Evolutionary conservation across 495 filamentous ascomycete genomes (phyloP).

Genomic region (Aspergillus indologenus): DNA sequence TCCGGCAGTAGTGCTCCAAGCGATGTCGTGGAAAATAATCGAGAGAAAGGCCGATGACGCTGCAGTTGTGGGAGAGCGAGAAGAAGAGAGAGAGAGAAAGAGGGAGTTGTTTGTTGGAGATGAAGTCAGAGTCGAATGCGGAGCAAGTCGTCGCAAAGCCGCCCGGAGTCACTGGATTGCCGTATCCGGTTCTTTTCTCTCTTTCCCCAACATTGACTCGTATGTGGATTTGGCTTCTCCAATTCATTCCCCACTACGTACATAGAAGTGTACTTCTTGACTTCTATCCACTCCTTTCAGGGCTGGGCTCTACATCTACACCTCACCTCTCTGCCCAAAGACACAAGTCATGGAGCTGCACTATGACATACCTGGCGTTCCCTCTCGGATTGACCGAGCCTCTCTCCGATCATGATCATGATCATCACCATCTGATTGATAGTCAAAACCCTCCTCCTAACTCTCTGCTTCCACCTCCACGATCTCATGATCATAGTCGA

Average conservation of each 20-base stretch:
- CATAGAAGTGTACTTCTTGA: too few relatives aligned
- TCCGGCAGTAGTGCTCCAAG: background rate
- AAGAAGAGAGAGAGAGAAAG: too few relatives aligned
- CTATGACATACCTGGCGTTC: background rate
- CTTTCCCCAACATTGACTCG: background rate
- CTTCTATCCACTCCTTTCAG: too few relatives aligned
- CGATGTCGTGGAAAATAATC: background rate
- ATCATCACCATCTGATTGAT: too few relatives aligned
- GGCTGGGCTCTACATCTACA: background rate
- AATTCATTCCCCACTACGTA: background rate
- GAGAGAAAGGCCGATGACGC: slow-evolving; percentile 2
- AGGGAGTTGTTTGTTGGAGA: slow-evolving; percentile 5
- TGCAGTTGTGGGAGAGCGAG: slow-evolving; percentile 1
- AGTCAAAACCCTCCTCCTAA: too few relatives aligned
- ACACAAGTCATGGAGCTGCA: background rate
- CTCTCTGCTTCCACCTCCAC: background rate
- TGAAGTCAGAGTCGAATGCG: slow-evolving; percentile 1
- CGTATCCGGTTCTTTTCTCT: slow-evolving; percentile 3
- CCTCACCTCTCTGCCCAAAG: background rate
- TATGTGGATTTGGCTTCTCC: too few relatives aligned
- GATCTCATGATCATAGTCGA: background rate
- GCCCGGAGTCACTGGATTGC: slow-evolving; percentile 9
- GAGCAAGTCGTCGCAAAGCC: slow-evolving; percentile 1
- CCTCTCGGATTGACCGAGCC: background rate
- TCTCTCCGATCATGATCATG: too few relatives aligned